phyloP scores from a whole-genome alignment of 768 basidiomycete species.

The Kondoa malvinella region DNA sequence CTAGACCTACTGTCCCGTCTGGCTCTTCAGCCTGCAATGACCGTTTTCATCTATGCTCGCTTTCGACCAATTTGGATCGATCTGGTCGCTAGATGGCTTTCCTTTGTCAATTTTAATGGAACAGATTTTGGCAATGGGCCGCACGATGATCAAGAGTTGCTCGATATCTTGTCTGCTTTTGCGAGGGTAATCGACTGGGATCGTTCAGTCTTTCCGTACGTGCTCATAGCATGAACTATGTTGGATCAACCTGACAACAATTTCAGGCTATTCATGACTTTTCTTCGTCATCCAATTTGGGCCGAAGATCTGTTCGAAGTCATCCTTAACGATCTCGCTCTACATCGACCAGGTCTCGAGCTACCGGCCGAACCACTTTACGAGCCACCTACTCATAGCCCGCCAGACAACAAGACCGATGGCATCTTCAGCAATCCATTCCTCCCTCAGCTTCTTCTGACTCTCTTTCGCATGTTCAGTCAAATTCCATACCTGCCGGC shows the following conservation, averaged over 20 bases:
- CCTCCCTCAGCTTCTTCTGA: conserved; percentile 15
- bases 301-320: conserved; percentile 11
- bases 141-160: conserved; percentile 28
- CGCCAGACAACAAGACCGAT: conserved; percentile 32
- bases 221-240: not conserved
- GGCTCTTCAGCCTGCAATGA: conserved; percentile 47
- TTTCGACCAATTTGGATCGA: conserved; percentile 67
- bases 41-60: conserved; percentile 43
- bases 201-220: conserved; percentile 32
- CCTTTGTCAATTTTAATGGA: conserved; percentile 35
- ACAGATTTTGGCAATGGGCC: conserved; percentile 20
- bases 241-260: conserved; percentile 32
- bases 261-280: conserved; percentile 34
- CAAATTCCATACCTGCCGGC: conserved; percentile 18
- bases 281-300: conserved; percentile 12
- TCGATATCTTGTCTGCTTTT: conserved; percentile 33
- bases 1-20: conserved; percentile 45
- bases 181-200: conserved; percentile 26
- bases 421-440: conserved; percentile 11
- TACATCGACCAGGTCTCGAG: conserved; percentile 39
- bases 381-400: conserved; percentile 36
- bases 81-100: conserved; percentile 64
- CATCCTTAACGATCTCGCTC: conserved; percentile 9
- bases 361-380: not conserved
- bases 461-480: conserved; percentile 14